Evolutionary conservation across 148 eudicot species (phyloP), one percentile per base, ranked within the genome.

Genomic region (Vaccinium corymbosum): DNA sequence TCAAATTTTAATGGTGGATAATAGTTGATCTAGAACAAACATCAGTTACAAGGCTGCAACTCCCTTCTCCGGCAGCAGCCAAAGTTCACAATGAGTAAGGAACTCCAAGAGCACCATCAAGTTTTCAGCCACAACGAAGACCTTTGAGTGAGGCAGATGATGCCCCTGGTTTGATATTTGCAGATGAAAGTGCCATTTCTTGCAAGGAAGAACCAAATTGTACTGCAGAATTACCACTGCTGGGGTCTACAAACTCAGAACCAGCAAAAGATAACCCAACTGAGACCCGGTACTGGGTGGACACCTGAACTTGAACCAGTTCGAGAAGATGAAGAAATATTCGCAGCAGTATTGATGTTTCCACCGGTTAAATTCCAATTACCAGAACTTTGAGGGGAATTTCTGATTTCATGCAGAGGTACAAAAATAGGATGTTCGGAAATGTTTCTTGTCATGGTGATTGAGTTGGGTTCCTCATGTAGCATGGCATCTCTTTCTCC

Each of bases 21-120:
- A 27, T 13, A 50, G 38, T 42, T 42, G 64, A 78, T 53, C 35
- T 13, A 85, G 38, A 56, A 88, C 85, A 81, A 62, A 97, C 98
- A 98, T 97, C 99, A 8, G 99, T 91, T 10, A 92, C 92, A 72
- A 95, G 89, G 86, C 95, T 86, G 90, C 92, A 92, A 89, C 98
- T 90, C 87, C 97, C 98, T 88, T 94, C 99, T 76, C 92, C 84
- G 27, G 89, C 95, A 91, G 93, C 90, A 80, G 94, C 92, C 86
- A 91, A 88, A 72, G 90, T 87, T 51, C 97, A 90, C 76, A 90
- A 82, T 6, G 95, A 89, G 87, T 87, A 83, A 12, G 97, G 90
- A 61, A 91, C 48, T 62, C 94, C 94, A 83, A 81, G 80, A 81
- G 86, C 85, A 87, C 92, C 91, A 80, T 91, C 97, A 81, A 86